Conservation (phyloP, 2,329 filamentous ascomycete species). For the Trichoderma brevicompactum region DNA sequence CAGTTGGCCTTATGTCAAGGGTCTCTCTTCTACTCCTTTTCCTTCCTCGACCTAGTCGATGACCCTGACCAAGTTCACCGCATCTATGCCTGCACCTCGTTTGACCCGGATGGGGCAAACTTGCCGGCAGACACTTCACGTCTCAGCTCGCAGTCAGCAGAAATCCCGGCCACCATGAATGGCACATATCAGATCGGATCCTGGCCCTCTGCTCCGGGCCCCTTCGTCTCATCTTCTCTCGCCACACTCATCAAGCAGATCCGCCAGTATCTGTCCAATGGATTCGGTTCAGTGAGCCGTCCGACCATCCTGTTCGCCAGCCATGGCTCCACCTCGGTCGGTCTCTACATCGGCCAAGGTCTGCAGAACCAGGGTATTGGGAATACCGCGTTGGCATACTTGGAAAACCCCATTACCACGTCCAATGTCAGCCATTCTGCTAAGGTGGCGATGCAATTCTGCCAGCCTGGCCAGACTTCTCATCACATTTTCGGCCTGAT, state of each 20-base stretch:
- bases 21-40: slow-evolving; percentile 43
- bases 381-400: slow-evolving; percentile 37
- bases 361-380: slow-evolving; percentile 37
- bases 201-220: slow-evolving; percentile 34
- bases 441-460: slow-evolving; percentile 45
- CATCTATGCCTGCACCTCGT: slow-evolving; percentile 34
- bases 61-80: slow-evolving; percentile 36
- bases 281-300: slow-evolving; percentile 32
- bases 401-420: slow-evolving; percentile 31
- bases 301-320: slow-evolving; percentile 40
- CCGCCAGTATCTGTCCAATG: slow-evolving; percentile 38
- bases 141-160: background rate
- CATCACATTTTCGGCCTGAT: slow-evolving; percentile 43
- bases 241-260: slow-evolving; percentile 37
- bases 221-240: slow-evolving; percentile 33
- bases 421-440: slow-evolving; percentile 33
- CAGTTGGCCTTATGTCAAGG: slow-evolving; percentile 37
- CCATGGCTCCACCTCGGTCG: slow-evolving; percentile 38
- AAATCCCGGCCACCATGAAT: slow-evolving; percentile 31
- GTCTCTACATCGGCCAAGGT: slow-evolving; percentile 45
- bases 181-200: slow-evolving; percentile 37
- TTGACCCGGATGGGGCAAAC: slow-evolving; percentile 31
- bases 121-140: background rate
- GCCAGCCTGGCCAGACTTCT: slow-evolving; percentile 36
- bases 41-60: slow-evolving; percentile 43